Base-by-base conservation (phyloP, 768 basidiomycete species). In the Hortiboletus campestris region DNA sequence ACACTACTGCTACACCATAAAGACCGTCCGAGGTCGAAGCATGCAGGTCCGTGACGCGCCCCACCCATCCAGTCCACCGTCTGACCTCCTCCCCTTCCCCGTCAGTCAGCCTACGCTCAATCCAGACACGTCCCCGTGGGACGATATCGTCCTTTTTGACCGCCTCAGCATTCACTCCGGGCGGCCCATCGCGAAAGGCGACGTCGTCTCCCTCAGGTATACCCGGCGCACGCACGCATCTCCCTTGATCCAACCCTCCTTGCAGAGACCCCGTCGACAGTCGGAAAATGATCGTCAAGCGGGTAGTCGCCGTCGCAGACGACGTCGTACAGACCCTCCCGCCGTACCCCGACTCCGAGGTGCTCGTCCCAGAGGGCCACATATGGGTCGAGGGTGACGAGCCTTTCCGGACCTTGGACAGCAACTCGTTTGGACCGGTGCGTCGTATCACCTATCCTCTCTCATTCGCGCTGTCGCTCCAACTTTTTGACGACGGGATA, bases 1-100 rank as follows among this genome's bases (percentile, higher is more conserved):
- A 0, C 71, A 80, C 48, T 78, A 82, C 55, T 76, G 78, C 61
- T 84, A 76, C 63, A 75, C 80, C 31, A 43, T 87, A 22, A 81
- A 83, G 56, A 71, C 75, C 4, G 76, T 89, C 13, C 75, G 73
- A 10, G 88, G 87, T 6, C 73, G 81, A 45, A 89, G 87, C 62
- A 90, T 90, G 88, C 86, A 88, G 84, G 88, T 87, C 59, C 44
- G 62, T 50, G 7, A n/a, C n/a, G n/a, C n/a, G n/a, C n/a, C n/a
- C n/a, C 5, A 17, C 17, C 34, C 25, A 6, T 34, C 34, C 34
- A 34, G 13, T n/a, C 7, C 36, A 3, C 36, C 36, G 9, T 39
- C 11, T 19, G 36, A 14, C 11, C 5, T 41, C 34, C 36, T 48
- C 44, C 41, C 32, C 17, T 43, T 43, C 46, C 34, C 52, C 73